These are phyloP conservation scores for Leucogyrophana mollusca DNA, from an alignment of 768 basidiomycete genomes.

Conservation along the genomic window DNA sequence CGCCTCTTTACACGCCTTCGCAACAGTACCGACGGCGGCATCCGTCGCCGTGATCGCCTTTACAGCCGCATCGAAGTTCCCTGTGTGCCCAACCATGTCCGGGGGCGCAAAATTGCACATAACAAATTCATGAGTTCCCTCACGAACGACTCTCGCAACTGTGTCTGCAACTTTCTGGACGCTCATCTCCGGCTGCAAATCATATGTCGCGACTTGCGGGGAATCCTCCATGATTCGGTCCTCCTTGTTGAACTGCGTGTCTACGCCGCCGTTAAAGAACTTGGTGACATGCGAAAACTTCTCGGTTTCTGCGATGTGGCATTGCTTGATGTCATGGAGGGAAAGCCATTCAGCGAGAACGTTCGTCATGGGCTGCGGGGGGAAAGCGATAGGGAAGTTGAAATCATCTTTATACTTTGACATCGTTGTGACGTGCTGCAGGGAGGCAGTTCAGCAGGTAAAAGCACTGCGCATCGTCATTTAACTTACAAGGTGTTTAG, in stretches of 20 bases:
- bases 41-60: conserved; percentile 87
- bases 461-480: not conserved
- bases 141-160: conserved; percentile 81
- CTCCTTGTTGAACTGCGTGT: conserved; percentile 85
- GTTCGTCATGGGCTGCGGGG: conserved; percentile 92
- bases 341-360: conserved; percentile 92
- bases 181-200: conserved; percentile 88
- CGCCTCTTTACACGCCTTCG: conserved; percentile 79
- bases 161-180: conserved; percentile 87
- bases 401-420: conserved; percentile 90
- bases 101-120: conserved; percentile 99
- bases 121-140: conserved; percentile 75
- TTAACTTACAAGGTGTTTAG: conserved; percentile 69
- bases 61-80: conserved; percentile 88
- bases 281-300: conserved; percentile 98
- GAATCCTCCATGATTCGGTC: conserved; percentile 87
- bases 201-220: conserved; percentile 94
- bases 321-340: conserved; percentile 77
- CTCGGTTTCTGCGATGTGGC: conserved; percentile 96
- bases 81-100: conserved; percentile 97
- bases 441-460: not conserved
- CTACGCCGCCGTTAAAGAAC: conserved; percentile 97
- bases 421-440: conserved; percentile 88
- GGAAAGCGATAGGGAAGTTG: conserved; percentile 88
- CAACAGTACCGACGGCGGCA: conserved; percentile 83